Conservation (phyloP, 495 filamentous ascomycete genomes). For the Pseudevernia furfuracea region DNA sequence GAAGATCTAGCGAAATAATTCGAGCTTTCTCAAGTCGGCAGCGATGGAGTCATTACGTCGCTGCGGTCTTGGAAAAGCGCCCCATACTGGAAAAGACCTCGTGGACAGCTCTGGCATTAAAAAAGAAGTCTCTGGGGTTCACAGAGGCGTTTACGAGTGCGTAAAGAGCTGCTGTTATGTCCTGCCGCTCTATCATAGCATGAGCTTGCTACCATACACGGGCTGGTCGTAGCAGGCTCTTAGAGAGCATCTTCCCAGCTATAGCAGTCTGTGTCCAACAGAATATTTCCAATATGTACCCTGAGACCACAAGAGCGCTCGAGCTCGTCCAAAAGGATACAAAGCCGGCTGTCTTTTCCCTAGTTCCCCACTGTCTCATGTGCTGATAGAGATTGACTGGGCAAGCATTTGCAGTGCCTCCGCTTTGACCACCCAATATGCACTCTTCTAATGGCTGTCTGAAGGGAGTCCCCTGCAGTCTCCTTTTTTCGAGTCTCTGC, state of each 20-base stretch:
- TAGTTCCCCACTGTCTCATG: not conserved
- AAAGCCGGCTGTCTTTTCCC: not conserved
- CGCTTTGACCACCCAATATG: slow-evolving; percentile 2
- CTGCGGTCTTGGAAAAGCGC: too few species aligned
- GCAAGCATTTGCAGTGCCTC: slow-evolving; percentile 1
- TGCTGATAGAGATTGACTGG: not conserved
- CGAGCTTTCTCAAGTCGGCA: not conserved
- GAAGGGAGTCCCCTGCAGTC: slow-evolving; percentile 5
- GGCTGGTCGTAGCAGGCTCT: not conserved
- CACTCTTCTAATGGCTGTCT: not conserved
- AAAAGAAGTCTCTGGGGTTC: not conserved
- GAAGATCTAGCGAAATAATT: not conserved
- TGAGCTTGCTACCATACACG: not conserved
- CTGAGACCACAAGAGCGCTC: too few species aligned
- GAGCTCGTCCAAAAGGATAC: too few species aligned
- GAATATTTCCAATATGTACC: too few species aligned
- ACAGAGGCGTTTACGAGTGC: too few species aligned
- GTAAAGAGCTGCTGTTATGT: not conserved
- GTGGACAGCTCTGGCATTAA: not conserved
- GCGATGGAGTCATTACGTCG: not conserved
- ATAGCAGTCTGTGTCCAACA: not conserved
- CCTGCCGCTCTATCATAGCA: not conserved
- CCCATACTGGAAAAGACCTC: not conserved
- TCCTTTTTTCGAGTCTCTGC: not conserved
- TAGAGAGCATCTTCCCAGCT: not conserved